Evolutionary conservation across 495 filamentous ascomycete species (phyloP), one percentile per base, ranked within the genome.

Genomic region (Aspergillus steynii): DNA sequence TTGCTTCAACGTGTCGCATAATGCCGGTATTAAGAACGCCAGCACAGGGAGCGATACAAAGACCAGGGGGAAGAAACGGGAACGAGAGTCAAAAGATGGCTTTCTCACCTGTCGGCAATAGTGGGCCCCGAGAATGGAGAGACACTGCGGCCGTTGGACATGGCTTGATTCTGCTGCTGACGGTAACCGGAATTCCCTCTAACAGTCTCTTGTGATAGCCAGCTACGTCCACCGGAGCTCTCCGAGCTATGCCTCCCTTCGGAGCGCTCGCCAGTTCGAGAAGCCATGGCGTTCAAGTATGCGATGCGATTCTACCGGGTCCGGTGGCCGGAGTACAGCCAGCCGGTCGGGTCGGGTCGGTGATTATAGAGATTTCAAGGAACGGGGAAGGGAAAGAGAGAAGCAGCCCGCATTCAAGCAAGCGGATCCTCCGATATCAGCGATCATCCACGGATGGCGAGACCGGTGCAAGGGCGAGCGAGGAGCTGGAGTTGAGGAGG

Each of bases 161-260:
- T 46, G n/a, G 63, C 51, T 46, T 63, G 60, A 27, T 59, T 64
- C 27, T 58, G 69, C 60, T 58, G 59, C 66, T 54, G 62, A 61
- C 45, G 65, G 37, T 61, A 61, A 32, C 42, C 58, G 27, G 71
- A 70, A 50, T 64, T 64, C 37, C 78, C 76, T 59, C 68, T 77
- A 29, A 82, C 67, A 5, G 76, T 82, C 31, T 79, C 77, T 53
- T 82, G 78, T n/a, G 79, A 77, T 29, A 71, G 62, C 61, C 69
- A 77, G 63, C 78, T 80, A 50, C 71, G 67, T 46, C 68, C 71
- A 32, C 71, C 77, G 29, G 78, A 76, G 71, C 76, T 78, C 56
- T 71, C 78, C 9, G 79, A 80, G 58, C 71, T 80, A 68, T 80
- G 74, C 50, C 79, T 72, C 31, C 68, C 70, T 61, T 74, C 71